Evolutionary conservation across 2,329 filamentous ascomycete genomes (phyloP).

Genomic region (Pseudogymnoascus verrucosus): DNA sequence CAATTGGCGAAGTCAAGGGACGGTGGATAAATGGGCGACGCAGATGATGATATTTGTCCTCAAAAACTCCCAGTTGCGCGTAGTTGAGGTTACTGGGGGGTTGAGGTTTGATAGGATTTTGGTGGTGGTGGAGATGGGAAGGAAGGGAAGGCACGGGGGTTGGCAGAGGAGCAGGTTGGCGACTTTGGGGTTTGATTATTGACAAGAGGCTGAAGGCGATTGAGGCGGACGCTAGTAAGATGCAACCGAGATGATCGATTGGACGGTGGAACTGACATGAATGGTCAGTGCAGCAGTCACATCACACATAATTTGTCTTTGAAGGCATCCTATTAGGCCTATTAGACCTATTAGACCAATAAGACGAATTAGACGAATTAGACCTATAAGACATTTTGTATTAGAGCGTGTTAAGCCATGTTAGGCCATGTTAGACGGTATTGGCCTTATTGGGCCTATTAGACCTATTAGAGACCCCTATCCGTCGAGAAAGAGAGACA

Average conservation of each 20-base stretch:
- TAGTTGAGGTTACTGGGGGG: background rate
- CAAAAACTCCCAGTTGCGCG: background rate
- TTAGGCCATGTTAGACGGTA: background rate
- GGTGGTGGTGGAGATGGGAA: background rate
- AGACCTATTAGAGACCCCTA: conserved; percentile 4
- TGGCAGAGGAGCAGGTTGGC: background rate
- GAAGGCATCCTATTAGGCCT: background rate
- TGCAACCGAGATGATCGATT: conserved; percentile 11
- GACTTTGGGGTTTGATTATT: background rate
- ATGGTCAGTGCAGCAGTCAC: conserved; percentile 9
- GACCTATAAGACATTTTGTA: background rate
- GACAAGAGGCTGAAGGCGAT: conserved; percentile 10
- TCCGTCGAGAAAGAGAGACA: background rate
- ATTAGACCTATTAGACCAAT: background rate
- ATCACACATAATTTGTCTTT: conserved; percentile 6
- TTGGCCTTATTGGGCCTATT: background rate
- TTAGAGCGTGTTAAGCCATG: background rate
- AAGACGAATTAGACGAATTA: background rate
- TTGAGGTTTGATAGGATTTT: background rate
- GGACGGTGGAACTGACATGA: conserved; percentile 4
- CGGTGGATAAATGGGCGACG: background rate
- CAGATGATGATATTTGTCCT: background rate
- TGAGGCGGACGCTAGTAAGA: conserved; percentile 9
- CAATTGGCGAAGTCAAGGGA: conserved; percentile 1
- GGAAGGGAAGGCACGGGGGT: background rate